phyloP scores from a whole-genome alignment of 2,329 filamentous ascomycete species.

The Ceratocystis alfenasii region DNA sequence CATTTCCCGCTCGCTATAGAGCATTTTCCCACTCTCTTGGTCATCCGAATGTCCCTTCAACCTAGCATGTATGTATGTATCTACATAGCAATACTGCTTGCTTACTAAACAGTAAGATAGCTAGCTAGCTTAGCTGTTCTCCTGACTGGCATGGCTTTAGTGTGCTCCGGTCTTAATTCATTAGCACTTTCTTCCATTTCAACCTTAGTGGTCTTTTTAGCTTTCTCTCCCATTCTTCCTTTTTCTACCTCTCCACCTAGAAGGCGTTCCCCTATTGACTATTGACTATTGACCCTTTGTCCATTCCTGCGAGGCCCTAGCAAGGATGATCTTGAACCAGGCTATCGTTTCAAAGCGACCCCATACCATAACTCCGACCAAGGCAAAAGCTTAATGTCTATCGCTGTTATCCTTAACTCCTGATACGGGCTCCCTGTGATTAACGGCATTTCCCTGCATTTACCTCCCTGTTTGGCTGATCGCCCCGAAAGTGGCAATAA shows the following conservation, averaged over 20 bases:
- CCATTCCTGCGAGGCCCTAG: neutral
- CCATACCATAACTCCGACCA: neutral
- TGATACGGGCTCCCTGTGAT: neutral
- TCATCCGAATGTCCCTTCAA: neutral
- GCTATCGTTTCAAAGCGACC: neutral
- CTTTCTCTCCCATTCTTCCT: neutral
- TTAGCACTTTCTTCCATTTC: neutral
- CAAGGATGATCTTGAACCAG: neutral
- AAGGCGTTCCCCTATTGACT: neutral
- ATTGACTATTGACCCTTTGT: neutral
- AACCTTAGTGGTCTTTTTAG: neutral
- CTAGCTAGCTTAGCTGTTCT: neutral
- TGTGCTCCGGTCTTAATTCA: slow-evolving; percentile 6
- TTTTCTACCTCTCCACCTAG: neutral
- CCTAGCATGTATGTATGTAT: neutral
- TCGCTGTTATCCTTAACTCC: neutral
- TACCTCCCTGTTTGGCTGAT: too few species aligned
- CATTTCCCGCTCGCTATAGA: neutral
- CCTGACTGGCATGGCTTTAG: neutral
- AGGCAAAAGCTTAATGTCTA: neutral
- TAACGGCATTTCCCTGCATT: too few species aligned
- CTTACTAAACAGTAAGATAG: neutral
- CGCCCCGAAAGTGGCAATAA: neutral
- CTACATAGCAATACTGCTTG: neutral
- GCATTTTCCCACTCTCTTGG: neutral